Evolutionary conservation across 495 filamentous ascomycete genomes (phyloP), one percentile per base, ranked within the genome.

Genomic region (Penicillium crystallinum): DNA sequence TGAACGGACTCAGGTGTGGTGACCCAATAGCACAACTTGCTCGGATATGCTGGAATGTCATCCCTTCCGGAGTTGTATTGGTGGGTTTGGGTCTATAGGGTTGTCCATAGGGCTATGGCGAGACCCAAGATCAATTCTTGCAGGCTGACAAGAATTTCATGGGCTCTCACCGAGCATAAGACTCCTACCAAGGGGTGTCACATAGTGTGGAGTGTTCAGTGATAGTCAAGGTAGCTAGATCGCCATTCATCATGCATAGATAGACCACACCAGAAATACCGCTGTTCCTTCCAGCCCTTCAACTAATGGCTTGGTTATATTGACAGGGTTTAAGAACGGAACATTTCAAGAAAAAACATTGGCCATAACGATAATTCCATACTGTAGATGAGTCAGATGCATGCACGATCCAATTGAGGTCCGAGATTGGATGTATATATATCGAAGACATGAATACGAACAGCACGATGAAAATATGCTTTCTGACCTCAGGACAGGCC

Each of bases 21-120:
- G 34, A 8, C 41, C 33, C 45, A 36, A 42, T 46, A 19, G 38
- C 27, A 51, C 10, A 19, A 50, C 29, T 47, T 22, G 15, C n/a
- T 22, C 17, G 46, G 49, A 50, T 36, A 33, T 51, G 15, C 8
- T 48, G 41, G 61, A 61, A 64, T 64, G 62, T 27, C 33, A 64
- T 62, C 62, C 62, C 62, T 64, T 62, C 56, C 53, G 58, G 47
- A 38, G 22, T 29, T 61, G 52, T 56, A 56, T 56, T 30, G 53
- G 35, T 33, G 5, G 12, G 30, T 39, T 53, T 27, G 46, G 53
- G 50, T 46, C 44, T 41, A 33, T 61, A 61, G 49, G 52, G 55
- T 50, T 55, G 27, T 25, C n/a, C n/a, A n/a, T n/a, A n/a, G n/a
- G n/a, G n/a, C n/a, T n/a, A n/a, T n/a, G n/a, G 27, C 27, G 10